Percentiles rank a stretch among this genome's conserved stretches.
phyloP scores from a whole-genome alignment of 2,329 filamentous ascomycete species.

The Ophiosphaerella narmari region DNA sequence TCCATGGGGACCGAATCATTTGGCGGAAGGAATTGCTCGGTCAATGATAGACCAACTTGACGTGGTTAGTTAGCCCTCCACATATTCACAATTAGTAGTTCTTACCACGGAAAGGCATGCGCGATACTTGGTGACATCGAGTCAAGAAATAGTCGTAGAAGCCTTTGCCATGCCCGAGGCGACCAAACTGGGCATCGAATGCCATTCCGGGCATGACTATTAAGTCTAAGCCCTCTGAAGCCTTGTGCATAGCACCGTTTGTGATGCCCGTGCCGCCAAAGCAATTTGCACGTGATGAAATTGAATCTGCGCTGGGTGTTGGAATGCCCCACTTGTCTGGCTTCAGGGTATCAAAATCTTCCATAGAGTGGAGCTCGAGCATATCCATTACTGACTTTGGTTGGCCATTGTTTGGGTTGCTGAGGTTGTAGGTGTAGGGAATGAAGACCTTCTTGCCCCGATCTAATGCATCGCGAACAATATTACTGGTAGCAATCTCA shows the following conservation, averaged over 20 bases:
- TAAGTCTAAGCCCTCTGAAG: constrained; percentile 67
- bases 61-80: constrained; percentile 44
- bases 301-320: constrained; percentile 70
- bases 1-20: constrained; percentile 73
- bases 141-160: constrained; percentile 96
- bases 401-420: constrained; percentile 43
- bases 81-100: constrained; percentile 34
- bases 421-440: constrained; percentile 77
- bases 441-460: constrained; percentile 86
- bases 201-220: constrained; percentile 92
- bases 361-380: constrained; percentile 73
- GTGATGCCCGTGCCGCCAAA: constrained; percentile 66
- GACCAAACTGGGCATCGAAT: constrained; percentile 75
- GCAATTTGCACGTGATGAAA: constrained; percentile 71
- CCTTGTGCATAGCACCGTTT: constrained; percentile 40
- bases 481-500: constrained; percentile 81
- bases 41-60: constrained; percentile 77
- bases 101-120: constrained; percentile 65
- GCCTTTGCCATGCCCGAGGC: constrained; percentile 91
- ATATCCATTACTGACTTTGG: constrained; percentile 88
- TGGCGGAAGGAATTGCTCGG: constrained; percentile 77
- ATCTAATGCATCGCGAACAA: constrained; percentile 79
- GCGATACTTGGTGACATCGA: constrained; percentile 64
- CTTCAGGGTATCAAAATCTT: constrained; percentile 77
- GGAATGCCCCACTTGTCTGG: constrained; percentile 93